Base-by-base conservation (phyloP, 1,284 basidiomycete genomes). In the Ustilago loliicola region DNA sequence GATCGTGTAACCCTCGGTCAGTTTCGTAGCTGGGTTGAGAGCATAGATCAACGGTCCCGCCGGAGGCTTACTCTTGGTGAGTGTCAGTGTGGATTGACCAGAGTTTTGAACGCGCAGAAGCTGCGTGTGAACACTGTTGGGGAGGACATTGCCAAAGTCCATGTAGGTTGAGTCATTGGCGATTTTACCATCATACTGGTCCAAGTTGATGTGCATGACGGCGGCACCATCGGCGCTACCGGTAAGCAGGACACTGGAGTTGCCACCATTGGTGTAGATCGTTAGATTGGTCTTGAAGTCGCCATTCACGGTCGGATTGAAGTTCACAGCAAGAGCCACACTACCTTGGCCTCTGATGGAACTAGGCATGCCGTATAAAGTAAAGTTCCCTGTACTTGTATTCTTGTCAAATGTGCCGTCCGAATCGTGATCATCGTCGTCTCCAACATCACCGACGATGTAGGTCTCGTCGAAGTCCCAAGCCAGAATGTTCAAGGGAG, bases 391-490 rank as follows among this genome's bases (percentile, higher is more conserved):
- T 19, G 40, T 42, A 5, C 6, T 42, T 6, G 17, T 8, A 4
- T 42, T 42, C 17, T 42, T 42, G 40, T 42, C 40, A 5, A n/a
- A 42, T 42, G 17, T 8, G 40, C 40, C 6, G 7, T 4, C 40
- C 40, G 17, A 7, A 42, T 42, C 40, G 23, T 52, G 45, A 38
- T 63, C 66, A 25, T 69, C 60, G 25, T 63, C 61, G 29, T 63
- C 59, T 9, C 7, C 59, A 32, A 40, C 52, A 11, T 19, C 61
- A 21, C 54, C 61, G n/a, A n/a, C n/a, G n/a, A n/a, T n/a, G 56
- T 62, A 62, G 6, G 48, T 61, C 38, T 61, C 59, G 15, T 61
- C 59, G 29, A 61, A 61, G 19, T 61, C 59, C 60, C 67, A 69
- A 1, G 47, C 17, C 1, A 38, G 45, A 50, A 69, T 47, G 10